phyloP scores from a whole-genome alignment of 1,284 basidiomycete species.

The Fomitopsis palustris region DNA sequence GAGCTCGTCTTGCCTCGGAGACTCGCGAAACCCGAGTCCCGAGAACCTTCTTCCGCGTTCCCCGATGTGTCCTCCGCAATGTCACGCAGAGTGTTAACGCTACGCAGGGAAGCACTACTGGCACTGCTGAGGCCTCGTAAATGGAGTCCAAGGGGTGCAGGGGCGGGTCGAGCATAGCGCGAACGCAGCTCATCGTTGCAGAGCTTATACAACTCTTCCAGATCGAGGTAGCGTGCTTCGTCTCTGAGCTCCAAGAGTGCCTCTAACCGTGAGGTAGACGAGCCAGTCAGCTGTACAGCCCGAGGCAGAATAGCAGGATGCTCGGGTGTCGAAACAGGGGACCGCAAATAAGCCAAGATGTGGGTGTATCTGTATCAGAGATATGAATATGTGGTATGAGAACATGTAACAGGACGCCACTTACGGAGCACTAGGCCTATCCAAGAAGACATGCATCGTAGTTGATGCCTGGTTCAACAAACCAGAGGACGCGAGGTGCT shows the following conservation, averaged over 20 bases:
- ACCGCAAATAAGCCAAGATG: constrained; percentile 66
- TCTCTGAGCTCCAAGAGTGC: constrained; percentile 68
- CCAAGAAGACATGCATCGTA: constrained; percentile 72
- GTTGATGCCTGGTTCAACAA: constrained; percentile 43
- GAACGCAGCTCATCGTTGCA: constrained; percentile 63
- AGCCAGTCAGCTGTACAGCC: constrained; percentile 47
- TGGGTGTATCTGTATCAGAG: constrained; percentile 52
- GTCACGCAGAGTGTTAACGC: constrained; percentile 31
- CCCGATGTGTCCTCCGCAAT: constrained; percentile 13
- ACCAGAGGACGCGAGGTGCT: constrained; percentile 59
- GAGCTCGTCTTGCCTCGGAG: constrained; percentile 13
- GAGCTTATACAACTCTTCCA: constrained; percentile 55
- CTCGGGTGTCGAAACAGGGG: constrained; percentile 41
- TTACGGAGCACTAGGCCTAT: constrained; percentile 74
- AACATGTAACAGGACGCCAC: constrained; percentile 27
- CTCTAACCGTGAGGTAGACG: constrained; percentile 50
- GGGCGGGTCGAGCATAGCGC: constrained; percentile 21
- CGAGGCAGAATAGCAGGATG: constrained; percentile 56
- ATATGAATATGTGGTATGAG: not conserved
- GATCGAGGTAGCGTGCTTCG: constrained; percentile 67
- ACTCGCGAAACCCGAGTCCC: constrained; percentile 22
- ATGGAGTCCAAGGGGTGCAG: constrained; percentile 19
- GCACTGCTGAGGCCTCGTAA: constrained; percentile 25
- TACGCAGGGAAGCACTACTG: constrained; percentile 25
- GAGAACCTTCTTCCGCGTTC: constrained; percentile 10